Evolutionary conservation across 768 basidiomycete species (phyloP), one percentile per base, ranked within the genome.

Genomic region (Xerocomellus dryophilus): DNA sequence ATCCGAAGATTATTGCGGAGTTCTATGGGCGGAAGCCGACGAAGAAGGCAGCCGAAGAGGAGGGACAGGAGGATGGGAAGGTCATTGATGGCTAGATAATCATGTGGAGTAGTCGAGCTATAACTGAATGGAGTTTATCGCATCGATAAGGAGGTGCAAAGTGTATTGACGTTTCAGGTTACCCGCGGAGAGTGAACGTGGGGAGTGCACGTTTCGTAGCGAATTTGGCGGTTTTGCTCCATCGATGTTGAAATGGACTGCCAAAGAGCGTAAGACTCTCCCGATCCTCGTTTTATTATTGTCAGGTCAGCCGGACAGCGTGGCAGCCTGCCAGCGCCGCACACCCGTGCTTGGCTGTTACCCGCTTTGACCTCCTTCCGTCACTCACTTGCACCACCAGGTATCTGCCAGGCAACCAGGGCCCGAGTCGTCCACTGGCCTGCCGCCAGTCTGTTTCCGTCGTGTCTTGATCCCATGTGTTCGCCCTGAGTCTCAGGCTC

Each of bases 1-100:
- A 85, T 69, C 94, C 94, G 65, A 93, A 93, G 85, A 95, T 97
- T 68, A 87, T 97, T 65, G 82, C 82, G 57, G 94, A 97, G 74
- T 97, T 88, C 72, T 97, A 97, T 66, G 87, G 81, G 42, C 87
- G 93, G 65, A 94, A 95, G 76, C 71, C 82, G 36, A 80, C 77
- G 47, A 86, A 81, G 79, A 86, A 81, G 76, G 78, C 72, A 64
- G 76, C 73, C 41, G 74, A 70, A 61, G 78, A 72, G 51, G 77
- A 80, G 65, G 75, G 66, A 44, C 40, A 43, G 47, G 41, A 29
- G 46, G 66, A 63, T 0, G 57, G 29, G 59, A 85, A 81, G 72
- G 74, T 89, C 58, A 78, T 89, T 63, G 88, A 90, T 74, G 83
- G 76, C 52, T 82, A 81, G 61, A 62, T 60, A 63, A 62, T 57